These are phyloP conservation scores for Candida loeiensis DNA, from an alignment of 805 yeast genomes.

Conservation along the genomic window DNA sequence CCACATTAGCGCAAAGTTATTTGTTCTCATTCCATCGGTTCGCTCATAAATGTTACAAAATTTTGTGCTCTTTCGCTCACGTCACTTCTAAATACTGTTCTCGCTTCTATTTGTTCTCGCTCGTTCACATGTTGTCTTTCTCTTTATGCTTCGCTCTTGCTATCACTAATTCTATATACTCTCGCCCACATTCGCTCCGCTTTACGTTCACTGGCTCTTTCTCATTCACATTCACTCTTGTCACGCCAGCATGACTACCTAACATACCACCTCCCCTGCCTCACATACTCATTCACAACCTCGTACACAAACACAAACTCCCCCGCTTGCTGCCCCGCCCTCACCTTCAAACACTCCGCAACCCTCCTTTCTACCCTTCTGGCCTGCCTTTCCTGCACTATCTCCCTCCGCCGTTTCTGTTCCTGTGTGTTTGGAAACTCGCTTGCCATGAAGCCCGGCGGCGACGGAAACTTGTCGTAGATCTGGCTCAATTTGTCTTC, in stretches of 20 bases:
- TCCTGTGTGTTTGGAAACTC: slow-evolving; percentile 38
- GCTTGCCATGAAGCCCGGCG: slow-evolving; percentile 39
- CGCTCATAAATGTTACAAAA: too few relatives aligned
- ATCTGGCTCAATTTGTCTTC: slow-evolving; percentile 28
- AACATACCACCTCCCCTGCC: slow-evolving; percentile 7
- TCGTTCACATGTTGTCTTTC: too few relatives aligned
- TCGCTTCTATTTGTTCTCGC: too few relatives aligned
- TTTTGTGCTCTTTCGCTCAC: too few relatives aligned
- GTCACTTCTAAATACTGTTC: too few relatives aligned
- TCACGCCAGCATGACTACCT: neutral
- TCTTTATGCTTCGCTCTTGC: too few relatives aligned
- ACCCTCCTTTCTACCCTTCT: slow-evolving; percentile 29
- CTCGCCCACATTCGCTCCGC: neutral
- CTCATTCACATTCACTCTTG: neutral
- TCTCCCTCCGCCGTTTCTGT: slow-evolving; percentile 17
- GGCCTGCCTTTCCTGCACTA: slow-evolving; percentile 20
- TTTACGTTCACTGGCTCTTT: neutral
- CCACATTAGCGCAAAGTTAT: too few relatives aligned
- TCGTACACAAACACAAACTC: slow-evolving; percentile 32
- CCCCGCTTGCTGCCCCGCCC: slow-evolving; percentile 19
- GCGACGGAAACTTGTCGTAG: slow-evolving; percentile 36
- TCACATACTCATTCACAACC: slow-evolving; percentile 29
- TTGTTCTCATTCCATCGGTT: too few relatives aligned
- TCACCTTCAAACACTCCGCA: slow-evolving; percentile 19
- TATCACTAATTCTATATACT: neutral